Evolutionary conservation across 2,329 filamentous ascomycete genomes (phyloP).

Genomic region (Thyridium curvatum): DNA sequence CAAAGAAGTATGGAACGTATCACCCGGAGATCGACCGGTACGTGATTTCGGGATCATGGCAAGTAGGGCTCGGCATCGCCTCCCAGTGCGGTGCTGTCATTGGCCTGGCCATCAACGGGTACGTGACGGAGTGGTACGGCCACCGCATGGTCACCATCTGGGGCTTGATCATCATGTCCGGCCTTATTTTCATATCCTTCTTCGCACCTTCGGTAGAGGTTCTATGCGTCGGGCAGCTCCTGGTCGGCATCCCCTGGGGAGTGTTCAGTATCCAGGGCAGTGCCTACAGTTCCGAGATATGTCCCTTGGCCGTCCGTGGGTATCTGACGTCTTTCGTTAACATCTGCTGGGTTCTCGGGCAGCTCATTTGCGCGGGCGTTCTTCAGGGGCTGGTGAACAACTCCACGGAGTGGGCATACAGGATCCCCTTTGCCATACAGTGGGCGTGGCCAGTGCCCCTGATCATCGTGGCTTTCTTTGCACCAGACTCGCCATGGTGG

Average conservation of each 20-base stretch:
- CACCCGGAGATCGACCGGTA: too few species aligned
- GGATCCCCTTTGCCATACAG: constrained; percentile 32
- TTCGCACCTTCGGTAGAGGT: constrained; percentile 31
- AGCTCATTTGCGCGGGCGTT: constrained; percentile 16
- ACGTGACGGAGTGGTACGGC: constrained; percentile 34
- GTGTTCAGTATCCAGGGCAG: constrained; percentile 13
- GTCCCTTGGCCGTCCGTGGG: constrained; percentile 22
- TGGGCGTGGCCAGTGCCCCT: constrained; percentile 35
- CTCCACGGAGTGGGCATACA: constrained; percentile 13
- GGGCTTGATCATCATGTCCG: constrained; percentile 27
- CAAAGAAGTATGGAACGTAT: constrained; percentile 13
- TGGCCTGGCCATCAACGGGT: constrained; percentile 22
- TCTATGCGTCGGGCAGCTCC: constrained; percentile 34
- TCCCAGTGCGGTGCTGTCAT: not conserved
- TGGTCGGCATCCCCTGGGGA: constrained; percentile 31
- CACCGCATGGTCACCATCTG: constrained; percentile 37
- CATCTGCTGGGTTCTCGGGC: constrained; percentile 30
- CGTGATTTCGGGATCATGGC: too few species aligned
- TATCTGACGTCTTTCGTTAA: constrained; percentile 38
- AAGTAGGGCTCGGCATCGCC: too few species aligned
- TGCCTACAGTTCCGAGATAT: constrained; percentile 26
- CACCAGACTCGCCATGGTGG: constrained; percentile 41
- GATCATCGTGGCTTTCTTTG: constrained; percentile 28
- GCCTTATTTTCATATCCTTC: constrained; percentile 40
- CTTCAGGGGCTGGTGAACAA: constrained; percentile 14